Evolutionary conservation across 2,329 filamentous ascomycete species (phyloP), one percentile per base, ranked within the genome.

Genomic region (Calonectria hongkongensis): DNA sequence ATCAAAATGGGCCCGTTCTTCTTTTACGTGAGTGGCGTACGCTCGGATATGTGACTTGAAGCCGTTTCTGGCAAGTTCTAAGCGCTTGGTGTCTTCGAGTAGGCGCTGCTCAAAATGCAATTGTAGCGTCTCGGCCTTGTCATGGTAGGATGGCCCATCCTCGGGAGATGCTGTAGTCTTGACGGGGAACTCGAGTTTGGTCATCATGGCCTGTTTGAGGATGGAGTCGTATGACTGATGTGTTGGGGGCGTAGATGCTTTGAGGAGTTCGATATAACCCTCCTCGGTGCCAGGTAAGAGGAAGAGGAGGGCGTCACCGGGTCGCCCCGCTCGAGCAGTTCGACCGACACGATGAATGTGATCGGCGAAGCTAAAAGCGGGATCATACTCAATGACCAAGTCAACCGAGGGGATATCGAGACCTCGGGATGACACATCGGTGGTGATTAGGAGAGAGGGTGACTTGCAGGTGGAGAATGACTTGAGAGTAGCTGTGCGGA

Each of bases 361-460:
- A 83, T 99, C 97, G 73, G 96, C 94, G 28, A 95, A 92, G 81
- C 94, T 95, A 85, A 98, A 98, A 2, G 97, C 95, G 0, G 97
- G 96, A 81, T 99, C 97, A 82, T 98, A 98, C 83, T 99, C 97
- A 70, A 99, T 91, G 63, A 99, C 95, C 25, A 98, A 89, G 82
- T 99, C 97, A 65, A 99, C 95, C 64, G 97, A 96, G 0, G 96
- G 96, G 18, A 99, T 91, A 87, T 99, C 97, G 50, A 99, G 92
- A 86, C 97, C 97, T 81, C 97, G 95, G 25, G 97, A 97, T 15
- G 97, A 95, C 64, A 99, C 97, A 81, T 99, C 97, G 1, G 97
- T 99, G 78, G 96, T 98, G 75, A 99, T 91, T 18, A 99, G 90
- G 4, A 99, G 91, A 0, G 94, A 93, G 0, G 96, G 93, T 25